A percentile compares a stretch with the other conserved stretches of the same genome.
These are phyloP conservation scores for Metschnikowia picachoensis DNA, from an alignment of 805 yeast genomes.

Conservation along the genomic window DNA sequence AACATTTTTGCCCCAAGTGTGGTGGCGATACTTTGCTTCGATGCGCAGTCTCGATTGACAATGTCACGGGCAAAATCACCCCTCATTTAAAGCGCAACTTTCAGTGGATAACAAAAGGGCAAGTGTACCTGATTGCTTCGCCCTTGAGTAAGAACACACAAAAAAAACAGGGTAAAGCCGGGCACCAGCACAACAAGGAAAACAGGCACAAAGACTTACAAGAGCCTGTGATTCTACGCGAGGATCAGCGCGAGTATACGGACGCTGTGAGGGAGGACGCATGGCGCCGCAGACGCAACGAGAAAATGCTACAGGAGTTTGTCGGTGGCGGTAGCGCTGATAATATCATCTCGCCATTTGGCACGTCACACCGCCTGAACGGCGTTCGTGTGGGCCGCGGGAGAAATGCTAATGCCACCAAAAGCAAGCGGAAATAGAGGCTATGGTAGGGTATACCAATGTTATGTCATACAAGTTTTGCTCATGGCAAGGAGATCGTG, in stretches of 20 bases:
- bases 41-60: constrained; percentile 84
- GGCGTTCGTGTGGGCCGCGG: constrained; percentile 85
- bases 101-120: constrained; percentile 92
- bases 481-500: too few relatives aligned
- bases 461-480: background rate
- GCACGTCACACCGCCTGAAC: constrained; percentile 38
- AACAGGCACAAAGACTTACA: constrained; percentile 48
- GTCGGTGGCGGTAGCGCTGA: constrained; percentile 94
- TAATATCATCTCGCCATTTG: constrained; percentile 83
- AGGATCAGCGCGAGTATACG: constrained; percentile 91
- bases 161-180: constrained; percentile 73
- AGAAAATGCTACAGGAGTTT: constrained; percentile 81
- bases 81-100: constrained; percentile 89
- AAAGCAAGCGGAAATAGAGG: constrained; percentile 16
- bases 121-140: constrained; percentile 74
- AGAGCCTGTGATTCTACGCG: constrained; percentile 62
- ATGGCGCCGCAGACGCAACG: constrained; percentile 83
- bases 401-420: constrained; percentile 69
- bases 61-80: constrained; percentile 72
- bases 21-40: constrained; percentile 90
- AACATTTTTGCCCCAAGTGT: constrained; percentile 91
- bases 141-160: constrained; percentile 78
- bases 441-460: background rate
- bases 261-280: constrained; percentile 83
- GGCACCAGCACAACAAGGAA: constrained; percentile 68